phyloP scores from a whole-genome alignment of 768 basidiomycete species.

The Rhizopogon vesiculosus region DNA sequence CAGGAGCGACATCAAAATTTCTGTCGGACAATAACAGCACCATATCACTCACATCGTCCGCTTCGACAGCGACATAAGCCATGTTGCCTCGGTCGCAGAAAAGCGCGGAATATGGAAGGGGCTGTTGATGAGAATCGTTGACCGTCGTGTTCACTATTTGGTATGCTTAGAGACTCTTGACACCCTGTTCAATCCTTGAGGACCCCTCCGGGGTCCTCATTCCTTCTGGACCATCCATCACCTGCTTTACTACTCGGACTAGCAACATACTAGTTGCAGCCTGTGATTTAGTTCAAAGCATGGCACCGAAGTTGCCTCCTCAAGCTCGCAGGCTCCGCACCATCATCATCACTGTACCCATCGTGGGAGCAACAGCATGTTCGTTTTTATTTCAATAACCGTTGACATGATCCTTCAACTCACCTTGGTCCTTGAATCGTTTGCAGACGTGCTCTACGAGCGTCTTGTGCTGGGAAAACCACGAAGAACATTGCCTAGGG shows the following conservation, averaged over 20 bases:
- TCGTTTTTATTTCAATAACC: conserved; percentile 15
- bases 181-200: background rate
- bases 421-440: background rate
- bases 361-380: conserved; percentile 65
- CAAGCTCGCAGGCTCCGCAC: conserved; percentile 43
- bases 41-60: conserved; percentile 54
- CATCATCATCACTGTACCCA: conserved; percentile 59
- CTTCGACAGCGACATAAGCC: conserved; percentile 71
- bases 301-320: conserved; percentile 34
- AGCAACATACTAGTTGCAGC: background rate
- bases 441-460: conserved; percentile 60
- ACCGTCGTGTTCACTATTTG: background rate
- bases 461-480: conserved; percentile 53
- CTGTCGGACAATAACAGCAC: background rate
- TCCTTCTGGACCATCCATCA: background rate
- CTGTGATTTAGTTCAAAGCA: background rate
- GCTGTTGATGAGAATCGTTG: background rate
- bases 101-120: no score
- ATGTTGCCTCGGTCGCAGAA: conserved; percentile 25
- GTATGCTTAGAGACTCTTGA: background rate
- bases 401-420: conserved; percentile 4
- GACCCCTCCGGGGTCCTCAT: background rate
- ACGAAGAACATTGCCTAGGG: conserved; percentile 33
- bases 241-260: background rate
- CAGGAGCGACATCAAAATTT: background rate